Conservation (phyloP, 2,329 filamentous ascomycete species). For the Stemphylium lycopersici region DNA sequence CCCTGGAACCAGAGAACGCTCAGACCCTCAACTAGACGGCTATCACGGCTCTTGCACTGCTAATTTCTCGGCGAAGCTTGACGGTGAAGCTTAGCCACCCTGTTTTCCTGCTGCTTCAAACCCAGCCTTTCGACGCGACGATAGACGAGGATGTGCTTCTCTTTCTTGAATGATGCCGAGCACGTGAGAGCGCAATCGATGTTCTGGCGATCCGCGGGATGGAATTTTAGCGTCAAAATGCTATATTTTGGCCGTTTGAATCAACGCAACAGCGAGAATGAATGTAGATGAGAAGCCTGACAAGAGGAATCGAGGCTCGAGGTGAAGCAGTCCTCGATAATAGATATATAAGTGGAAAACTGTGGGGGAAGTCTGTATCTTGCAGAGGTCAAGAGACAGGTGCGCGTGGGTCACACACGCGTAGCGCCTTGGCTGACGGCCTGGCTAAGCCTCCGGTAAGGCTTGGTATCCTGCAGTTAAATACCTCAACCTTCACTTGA, state of each 20-base stretch:
- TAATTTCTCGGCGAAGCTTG: slow-evolving; percentile 14
- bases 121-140: background rate
- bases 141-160: background rate
- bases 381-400: slow-evolving; percentile 4
- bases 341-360: background rate
- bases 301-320: background rate
- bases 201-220: background rate
- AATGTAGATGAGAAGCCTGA: background rate
- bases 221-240: background rate
- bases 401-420: slow-evolving; percentile 4
- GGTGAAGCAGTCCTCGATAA: background rate
- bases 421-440: slow-evolving; percentile 22
- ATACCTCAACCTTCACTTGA: slow-evolving; percentile 5
- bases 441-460: slow-evolving; percentile 5
- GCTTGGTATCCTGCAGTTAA: slow-evolving; percentile 7
- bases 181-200: background rate
- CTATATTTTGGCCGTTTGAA: background rate
- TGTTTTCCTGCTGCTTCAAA: background rate
- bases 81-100: slow-evolving; percentile 4
- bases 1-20: background rate
- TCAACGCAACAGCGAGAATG: background rate
- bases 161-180: background rate
- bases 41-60: slow-evolving; percentile 8
- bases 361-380: background rate
- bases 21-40: background rate